A percentile compares a stretch with the other conserved stretches of the same genome.
Evolutionary conservation across 2,329 filamentous ascomycete genomes (phyloP).

Genomic region (Coniochaeta sp.): DNA sequence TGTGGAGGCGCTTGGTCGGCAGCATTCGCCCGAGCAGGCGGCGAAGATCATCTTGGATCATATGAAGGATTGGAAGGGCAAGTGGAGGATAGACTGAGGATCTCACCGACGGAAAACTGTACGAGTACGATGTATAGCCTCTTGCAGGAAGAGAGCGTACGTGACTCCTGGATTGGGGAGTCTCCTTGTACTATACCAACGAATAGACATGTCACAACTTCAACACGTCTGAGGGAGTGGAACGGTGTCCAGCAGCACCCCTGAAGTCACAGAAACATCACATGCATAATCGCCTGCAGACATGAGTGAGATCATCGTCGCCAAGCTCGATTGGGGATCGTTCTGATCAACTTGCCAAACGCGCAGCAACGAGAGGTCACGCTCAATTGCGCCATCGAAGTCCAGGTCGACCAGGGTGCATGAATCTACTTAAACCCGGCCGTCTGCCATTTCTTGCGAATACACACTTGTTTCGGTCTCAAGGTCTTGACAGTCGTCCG

Average conservation of each 20-base stretch:
- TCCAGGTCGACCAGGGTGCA: not conserved
- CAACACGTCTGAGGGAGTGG: not conserved
- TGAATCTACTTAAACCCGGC: too few relatives aligned
- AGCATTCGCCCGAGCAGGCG: slow-evolving; percentile 84
- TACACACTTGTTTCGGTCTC: too few relatives aligned
- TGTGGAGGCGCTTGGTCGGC: slow-evolving; percentile 89
- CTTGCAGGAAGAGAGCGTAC: not conserved
- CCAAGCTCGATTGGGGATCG: not conserved
- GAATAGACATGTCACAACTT: slow-evolving; percentile 1
- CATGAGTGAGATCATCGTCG: too few relatives aligned
- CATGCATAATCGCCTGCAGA: too few relatives aligned
- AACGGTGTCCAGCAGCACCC: not conserved
- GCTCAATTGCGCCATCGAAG: not conserved
- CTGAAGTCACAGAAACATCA: not conserved
- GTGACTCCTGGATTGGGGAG: not conserved
- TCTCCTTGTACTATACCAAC: not conserved
- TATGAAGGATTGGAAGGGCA: slow-evolving; percentile 55
- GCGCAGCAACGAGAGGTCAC: not conserved
- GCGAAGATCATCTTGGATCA: slow-evolving; percentile 80
- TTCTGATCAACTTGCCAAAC: not conserved
- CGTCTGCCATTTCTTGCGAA: too few relatives aligned
- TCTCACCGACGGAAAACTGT: not conserved
- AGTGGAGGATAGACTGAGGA: slow-evolving; percentile 14
- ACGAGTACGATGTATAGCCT: not conserved
- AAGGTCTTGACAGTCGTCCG: too few relatives aligned